Evolutionary conservation across 192 early-diverging fungal genomes (phyloP), one percentile per base, ranked within the genome.

Genomic region (Rhizoclosmatium globosum): DNA sequence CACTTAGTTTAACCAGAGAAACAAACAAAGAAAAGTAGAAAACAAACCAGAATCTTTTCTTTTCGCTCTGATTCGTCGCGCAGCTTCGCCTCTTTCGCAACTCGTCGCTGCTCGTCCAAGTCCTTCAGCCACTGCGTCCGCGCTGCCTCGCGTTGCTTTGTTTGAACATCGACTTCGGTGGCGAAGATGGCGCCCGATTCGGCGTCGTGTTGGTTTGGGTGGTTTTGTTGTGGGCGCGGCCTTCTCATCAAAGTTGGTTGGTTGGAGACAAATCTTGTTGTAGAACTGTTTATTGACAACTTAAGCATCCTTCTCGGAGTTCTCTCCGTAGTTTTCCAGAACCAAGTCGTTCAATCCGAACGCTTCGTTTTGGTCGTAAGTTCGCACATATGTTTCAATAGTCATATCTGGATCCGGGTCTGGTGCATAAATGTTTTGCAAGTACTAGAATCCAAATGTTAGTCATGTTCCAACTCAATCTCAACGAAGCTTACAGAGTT

Each of bases 391-490:
- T 15, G 48, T n/a, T 65, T 86, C 85, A 59, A 89, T 89, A 4
- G 79, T 88, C 97, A 98, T 98, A 78, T 96, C 94, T n/a, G 97
- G 97, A 76, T 98, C 97, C 7, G 88, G 84, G 78, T 97, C 97
- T 23, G 97, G 97, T 19, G 97, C 97, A 82, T 97, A 97, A 57
- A 93, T 82, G 89, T 97, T 98, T 84, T 88, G 86, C 41, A 87
- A 67, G 59, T 87, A 84, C 77, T 66, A 23, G 53, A 9, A 9
- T 23, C 9, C 31, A 31, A 31, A 31, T 31, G 31, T 64, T 13
- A 31, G 61, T 21, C 11, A 31, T 64, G 61, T 77, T 7, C 7
- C 7, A 9, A 41, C 11, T 71, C 47, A 79, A 80, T n/a, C 1
- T 45, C 11, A 53, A 42, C n/a, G 60, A 31, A 4, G 1, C 74